These are phyloP conservation scores for Graphiopsis chlorocephala DNA, from an alignment of 2,329 filamentous ascomycete genomes.

Conservation along the genomic window DNA sequence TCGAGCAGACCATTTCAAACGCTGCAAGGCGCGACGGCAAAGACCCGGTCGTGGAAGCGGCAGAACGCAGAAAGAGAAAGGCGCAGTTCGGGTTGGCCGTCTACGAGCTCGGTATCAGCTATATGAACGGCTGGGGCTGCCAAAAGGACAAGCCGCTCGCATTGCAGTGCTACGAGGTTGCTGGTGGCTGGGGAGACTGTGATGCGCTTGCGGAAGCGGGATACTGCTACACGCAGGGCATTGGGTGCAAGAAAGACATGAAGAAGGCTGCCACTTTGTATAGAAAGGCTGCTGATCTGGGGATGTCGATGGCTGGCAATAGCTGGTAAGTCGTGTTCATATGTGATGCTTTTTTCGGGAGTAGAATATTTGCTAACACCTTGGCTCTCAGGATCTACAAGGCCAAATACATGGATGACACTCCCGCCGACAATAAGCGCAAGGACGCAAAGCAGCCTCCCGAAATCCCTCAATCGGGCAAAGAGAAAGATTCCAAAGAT, in stretches of 20 bases:
- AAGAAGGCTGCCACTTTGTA: slow-evolving; percentile 93
- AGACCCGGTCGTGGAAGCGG: slow-evolving; percentile 55
- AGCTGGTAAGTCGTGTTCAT: slow-evolving; percentile 70
- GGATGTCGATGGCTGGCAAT: slow-evolving; percentile 96
- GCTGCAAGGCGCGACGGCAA: slow-evolving; percentile 47
- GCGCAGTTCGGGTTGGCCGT: slow-evolving; percentile 94
- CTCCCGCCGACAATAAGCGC: slow-evolving; percentile 27
- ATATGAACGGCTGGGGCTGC: slow-evolving; percentile 98
- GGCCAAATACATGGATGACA: slow-evolving; percentile 76
- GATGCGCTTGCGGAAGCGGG: slow-evolving; percentile 93
- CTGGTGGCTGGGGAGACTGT: slow-evolving; percentile 89
- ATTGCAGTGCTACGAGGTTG: slow-evolving; percentile 92
- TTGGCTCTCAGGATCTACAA: slow-evolving; percentile 80
- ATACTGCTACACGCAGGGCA: slow-evolving; percentile 90
- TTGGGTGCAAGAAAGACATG: slow-evolving; percentile 93
- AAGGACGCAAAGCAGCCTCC: slow-evolving; percentile 63
- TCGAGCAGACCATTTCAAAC: slow-evolving; percentile 21
- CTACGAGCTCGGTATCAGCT: slow-evolving; percentile 92
- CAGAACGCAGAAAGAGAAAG: slow-evolving; percentile 77
- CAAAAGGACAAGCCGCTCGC: slow-evolving; percentile 86
- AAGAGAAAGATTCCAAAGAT: slow-evolving; percentile 1
- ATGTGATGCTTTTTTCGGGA: neutral
- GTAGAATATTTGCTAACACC: neutral
- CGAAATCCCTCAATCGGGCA: slow-evolving; percentile 62
- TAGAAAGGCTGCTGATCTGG: slow-evolving; percentile 83